Percentiles rank a stretch among this genome's conserved stretches.
Evolutionary conservation across 257 asterid genomes (phyloP).

Genomic region (Echium plantagineum): DNA sequence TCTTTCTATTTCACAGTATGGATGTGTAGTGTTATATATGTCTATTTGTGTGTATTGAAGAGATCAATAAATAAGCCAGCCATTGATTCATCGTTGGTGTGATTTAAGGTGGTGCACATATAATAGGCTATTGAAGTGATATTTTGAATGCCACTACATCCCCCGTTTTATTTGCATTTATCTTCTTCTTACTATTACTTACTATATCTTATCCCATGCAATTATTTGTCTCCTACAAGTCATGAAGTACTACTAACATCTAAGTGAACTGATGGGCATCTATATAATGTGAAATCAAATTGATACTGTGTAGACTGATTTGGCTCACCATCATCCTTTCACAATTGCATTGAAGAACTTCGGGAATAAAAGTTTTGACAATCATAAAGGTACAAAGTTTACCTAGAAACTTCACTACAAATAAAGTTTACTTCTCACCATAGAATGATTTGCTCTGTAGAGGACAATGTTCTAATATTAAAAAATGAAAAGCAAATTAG

Average conservation of each 20-base stretch:
- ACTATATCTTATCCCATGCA: background rate
- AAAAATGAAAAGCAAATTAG: conserved; percentile 38
- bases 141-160: background rate
- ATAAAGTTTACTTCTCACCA: background rate
- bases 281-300: background rate
- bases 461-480: conserved; percentile 24
- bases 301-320: conserved; percentile 40
- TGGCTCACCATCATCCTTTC: conserved; percentile 51
- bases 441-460: conserved; percentile 19
- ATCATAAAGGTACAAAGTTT: conserved; percentile 26
- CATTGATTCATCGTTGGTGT: background rate
- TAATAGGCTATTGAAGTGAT: background rate
- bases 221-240: no score
- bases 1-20: background rate
- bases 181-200: background rate
- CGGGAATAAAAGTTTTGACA: conserved; percentile 34
- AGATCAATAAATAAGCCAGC: background rate
- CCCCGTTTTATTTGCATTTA: background rate
- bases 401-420: conserved; percentile 3
- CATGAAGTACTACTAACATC: no score
- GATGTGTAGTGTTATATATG: background rate
- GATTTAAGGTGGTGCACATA: background rate
- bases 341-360: conserved; percentile 51
- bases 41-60: background rate
- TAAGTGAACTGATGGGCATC: no score